These are phyloP conservation scores for Inonotus obliquus DNA, from an alignment of 1,284 basidiomycete species.

Conservation along the genomic window DNA sequence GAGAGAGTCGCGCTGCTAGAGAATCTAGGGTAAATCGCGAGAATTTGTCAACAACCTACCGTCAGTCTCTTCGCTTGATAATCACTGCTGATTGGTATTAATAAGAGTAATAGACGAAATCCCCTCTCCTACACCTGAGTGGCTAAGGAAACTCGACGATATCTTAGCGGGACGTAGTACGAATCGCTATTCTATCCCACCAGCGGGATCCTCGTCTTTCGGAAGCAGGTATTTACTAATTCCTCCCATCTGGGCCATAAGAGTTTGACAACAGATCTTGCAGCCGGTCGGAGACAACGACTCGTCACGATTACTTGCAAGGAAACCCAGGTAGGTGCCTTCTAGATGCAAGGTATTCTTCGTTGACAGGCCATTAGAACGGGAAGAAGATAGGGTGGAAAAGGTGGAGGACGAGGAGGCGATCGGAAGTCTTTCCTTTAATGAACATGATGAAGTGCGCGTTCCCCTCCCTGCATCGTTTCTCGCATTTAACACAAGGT, in stretches of 20 bases:
- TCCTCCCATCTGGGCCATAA: background rate
- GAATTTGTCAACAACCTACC: constrained; percentile 57
- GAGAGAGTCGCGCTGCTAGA: constrained; percentile 60
- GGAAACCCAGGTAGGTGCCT: background rate
- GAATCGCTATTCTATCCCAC: background rate
- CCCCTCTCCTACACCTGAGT: constrained; percentile 36
- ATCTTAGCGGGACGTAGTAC: background rate
- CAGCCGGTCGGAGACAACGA: background rate
- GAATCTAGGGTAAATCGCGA: constrained; percentile 73
- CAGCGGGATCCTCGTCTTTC: background rate
- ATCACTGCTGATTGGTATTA: background rate
- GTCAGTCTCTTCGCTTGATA: constrained; percentile 27
- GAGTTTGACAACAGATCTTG: background rate
- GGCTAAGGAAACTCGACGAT: constrained; percentile 4
- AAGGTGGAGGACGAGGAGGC: constrained; percentile 39
- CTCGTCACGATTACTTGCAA: background rate
- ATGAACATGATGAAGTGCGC: constrained; percentile 72
- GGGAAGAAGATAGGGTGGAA: constrained; percentile 16
- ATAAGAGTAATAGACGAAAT: constrained; percentile 5
- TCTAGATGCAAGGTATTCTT: background rate
- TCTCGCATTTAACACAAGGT: background rate
- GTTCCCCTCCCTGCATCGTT: background rate
- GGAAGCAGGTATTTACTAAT: background rate
- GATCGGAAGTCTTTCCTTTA: constrained; percentile 72
- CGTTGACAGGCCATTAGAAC: background rate